Conservation (phyloP, 2,329 filamentous ascomycete genomes). For the Ophiobolus disseminans region DNA sequence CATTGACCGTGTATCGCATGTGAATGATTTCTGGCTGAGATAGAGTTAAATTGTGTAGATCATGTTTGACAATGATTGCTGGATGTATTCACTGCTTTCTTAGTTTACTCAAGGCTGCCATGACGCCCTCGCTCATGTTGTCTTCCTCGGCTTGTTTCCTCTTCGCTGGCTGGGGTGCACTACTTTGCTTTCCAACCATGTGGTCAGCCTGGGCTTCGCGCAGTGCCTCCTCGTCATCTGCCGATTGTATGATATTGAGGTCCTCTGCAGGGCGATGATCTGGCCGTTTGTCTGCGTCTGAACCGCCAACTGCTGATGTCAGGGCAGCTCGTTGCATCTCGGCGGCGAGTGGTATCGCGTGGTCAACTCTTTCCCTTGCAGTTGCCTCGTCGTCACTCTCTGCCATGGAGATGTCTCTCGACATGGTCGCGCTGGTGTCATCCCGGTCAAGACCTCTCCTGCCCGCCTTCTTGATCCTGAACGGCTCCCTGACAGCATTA, state of each 20-base stretch:
- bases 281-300: conserved; percentile 49
- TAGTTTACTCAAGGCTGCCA: conserved; percentile 64
- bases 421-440: conserved; percentile 30
- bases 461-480: conserved; percentile 75
- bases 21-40: no score
- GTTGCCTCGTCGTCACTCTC: conserved; percentile 33
- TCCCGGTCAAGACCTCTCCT: conserved; percentile 57
- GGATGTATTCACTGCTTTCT: conserved; percentile 44
- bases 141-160: conserved; percentile 51
- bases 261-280: conserved; percentile 45
- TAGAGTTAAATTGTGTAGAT: no score
- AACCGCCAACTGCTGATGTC: conserved; percentile 14
- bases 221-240: conserved; percentile 57
- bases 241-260: conserved; percentile 30
- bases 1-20: no score
- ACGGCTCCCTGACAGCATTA: conserved; percentile 81
- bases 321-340: conserved; percentile 28
- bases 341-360: conserved; percentile 39
- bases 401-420: conserved; percentile 34
- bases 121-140: conserved; percentile 64
- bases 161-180: conserved; percentile 32
- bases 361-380: conserved; percentile 37
- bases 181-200: conserved; percentile 9
- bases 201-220: conserved; percentile 31
- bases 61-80: no score